phyloP scores from a whole-genome alignment of 805 yeast genomes.

The Kodamaea leandrae region DNA sequence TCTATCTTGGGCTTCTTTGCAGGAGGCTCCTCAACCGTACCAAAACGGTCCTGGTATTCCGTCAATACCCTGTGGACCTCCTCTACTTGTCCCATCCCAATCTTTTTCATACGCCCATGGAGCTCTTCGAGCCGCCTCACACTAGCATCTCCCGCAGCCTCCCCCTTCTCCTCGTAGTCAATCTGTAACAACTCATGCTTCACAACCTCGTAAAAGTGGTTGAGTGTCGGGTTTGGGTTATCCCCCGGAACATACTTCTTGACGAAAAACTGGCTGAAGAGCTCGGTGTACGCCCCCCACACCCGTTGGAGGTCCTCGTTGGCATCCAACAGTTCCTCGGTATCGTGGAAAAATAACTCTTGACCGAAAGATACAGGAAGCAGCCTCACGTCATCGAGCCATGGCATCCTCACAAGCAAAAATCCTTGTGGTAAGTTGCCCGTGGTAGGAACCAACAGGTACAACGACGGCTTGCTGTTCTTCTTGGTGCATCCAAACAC shows the following conservation, averaged over 20 bases:
- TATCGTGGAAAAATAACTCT: slow-evolving; percentile 10
- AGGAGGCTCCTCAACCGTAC: slow-evolving; percentile 32
- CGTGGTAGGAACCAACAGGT: slow-evolving; percentile 57
- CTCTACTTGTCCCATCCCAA: slow-evolving; percentile 13
- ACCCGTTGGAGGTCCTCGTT: slow-evolving; percentile 21
- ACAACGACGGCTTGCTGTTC: slow-evolving; percentile 54
- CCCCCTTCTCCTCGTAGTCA: slow-evolving; percentile 17
- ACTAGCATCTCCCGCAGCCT: slow-evolving; percentile 22
- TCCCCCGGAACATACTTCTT: slow-evolving; percentile 54
- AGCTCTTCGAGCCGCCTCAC: slow-evolving; percentile 16
- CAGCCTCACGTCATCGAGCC: slow-evolving; percentile 68
- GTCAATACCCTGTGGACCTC: slow-evolving; percentile 12
- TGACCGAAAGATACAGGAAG: slow-evolving; percentile 46
- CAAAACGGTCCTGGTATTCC: slow-evolving; percentile 16
- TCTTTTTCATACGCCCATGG: slow-evolving; percentile 9
- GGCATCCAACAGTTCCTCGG: slow-evolving; percentile 12
- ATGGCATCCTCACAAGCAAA: slow-evolving; percentile 66
- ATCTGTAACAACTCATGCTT: slow-evolving; percentile 64
- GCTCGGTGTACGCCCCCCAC: slow-evolving; percentile 19
- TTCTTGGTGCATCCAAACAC: slow-evolving; percentile 67
- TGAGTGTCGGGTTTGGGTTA: slow-evolving; percentile 63
- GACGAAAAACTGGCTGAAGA: slow-evolving; percentile 41
- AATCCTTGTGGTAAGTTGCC: slow-evolving; percentile 65
- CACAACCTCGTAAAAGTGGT: slow-evolving; percentile 62
- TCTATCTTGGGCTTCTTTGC: slow-evolving; percentile 18